Conservation (phyloP, 1,284 basidiomycete genomes). For the Rhodotorula sp. region DNA sequence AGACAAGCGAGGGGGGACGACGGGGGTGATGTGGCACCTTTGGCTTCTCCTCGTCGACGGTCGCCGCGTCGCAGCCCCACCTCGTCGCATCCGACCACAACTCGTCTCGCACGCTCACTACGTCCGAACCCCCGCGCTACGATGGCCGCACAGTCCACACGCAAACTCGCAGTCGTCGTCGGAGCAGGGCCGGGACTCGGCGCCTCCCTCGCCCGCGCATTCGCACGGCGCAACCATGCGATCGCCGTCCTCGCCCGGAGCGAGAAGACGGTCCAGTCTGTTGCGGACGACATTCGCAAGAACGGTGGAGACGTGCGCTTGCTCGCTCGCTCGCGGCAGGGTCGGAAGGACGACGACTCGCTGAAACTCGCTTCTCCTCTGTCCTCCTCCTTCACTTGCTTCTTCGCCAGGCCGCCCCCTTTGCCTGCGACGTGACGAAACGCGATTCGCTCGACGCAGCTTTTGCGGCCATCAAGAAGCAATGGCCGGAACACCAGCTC, state of each 20-base stretch:
- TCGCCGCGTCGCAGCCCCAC: not conserved
- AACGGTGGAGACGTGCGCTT: slow-evolving; percentile 23
- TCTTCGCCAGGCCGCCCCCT: slow-evolving; percentile 16
- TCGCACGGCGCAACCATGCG: not conserved
- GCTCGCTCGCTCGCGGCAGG: not conserved
- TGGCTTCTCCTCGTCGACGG: not conserved
- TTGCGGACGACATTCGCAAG: slow-evolving; percentile 5
- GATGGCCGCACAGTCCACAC: not conserved
- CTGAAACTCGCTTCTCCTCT: not conserved
- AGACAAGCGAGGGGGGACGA: not conserved
- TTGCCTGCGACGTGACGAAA: slow-evolving; percentile 28
- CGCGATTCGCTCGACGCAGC: slow-evolving; percentile 15
- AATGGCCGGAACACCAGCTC: slow-evolving; percentile 24
- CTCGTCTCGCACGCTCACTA: not conserved
- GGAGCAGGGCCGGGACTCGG: slow-evolving; percentile 34
- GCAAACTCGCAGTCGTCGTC: slow-evolving; percentile 21
- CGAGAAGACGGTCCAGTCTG: not conserved
- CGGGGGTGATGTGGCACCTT: not conserved
- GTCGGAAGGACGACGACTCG: not conserved
- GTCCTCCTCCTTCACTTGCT: no score
- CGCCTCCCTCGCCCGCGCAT: slow-evolving; percentile 15
- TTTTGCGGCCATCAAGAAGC: slow-evolving; percentile 18
- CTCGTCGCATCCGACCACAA: not conserved
- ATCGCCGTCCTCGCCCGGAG: slow-evolving; percentile 31
- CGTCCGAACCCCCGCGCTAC: not conserved